Base-by-base conservation (phyloP, 768 basidiomycete genomes). In the Mycena vulgaris region DNA sequence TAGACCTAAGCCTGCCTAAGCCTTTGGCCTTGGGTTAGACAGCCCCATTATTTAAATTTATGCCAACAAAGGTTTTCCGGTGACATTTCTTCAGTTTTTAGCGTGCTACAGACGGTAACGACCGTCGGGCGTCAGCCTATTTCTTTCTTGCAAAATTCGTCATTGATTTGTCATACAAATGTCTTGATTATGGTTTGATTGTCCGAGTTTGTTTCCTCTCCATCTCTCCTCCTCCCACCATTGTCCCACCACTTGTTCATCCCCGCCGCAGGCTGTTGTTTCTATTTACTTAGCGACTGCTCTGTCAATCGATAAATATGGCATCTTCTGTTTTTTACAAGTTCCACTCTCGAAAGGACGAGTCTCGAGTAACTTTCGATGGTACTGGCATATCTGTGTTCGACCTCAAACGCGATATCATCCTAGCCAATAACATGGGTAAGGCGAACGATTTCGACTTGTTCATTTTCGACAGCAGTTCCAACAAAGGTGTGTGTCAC, bases 351-450 rank as follows among this genome's bases (percentile, higher is more conserved):
- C 93, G 95, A 80, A 95, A 89, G 85, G 92, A 94, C 85, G 97
- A 99, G 83, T 96, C 96, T 66, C 88, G 96, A 79, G 92, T 99
- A 81, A 92, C 95, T 62, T 98, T 99, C 86, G 97, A 99, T 80
- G 98, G 98, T 78, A 98, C 97, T 75, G 95, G 96, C 72, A 99
- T 99, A 79, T 96, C 96, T 78, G 96, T 99, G 75, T 99, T 98
- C 87, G 98, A 99, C 83, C 87, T 99, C 82, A 99, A 99, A 86
- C 95, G 93, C 87, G 98, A 99, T 84, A 95, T 99, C 79, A 97
- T 99, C 77, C 85, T 97, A 77, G 94, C 94, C 79, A 98, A 98
- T 80, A 96, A 93, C 80, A 91, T 99, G 83, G 93, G 93, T 85
- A 97, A 96, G 87, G 96, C 95, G 67, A 95, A 93, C 78, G 98